Percentiles rank a stretch among this genome's conserved stretches.
phyloP scores from a whole-genome alignment of 108 stramenopile species.

The Nitzschia palea region DNA sequence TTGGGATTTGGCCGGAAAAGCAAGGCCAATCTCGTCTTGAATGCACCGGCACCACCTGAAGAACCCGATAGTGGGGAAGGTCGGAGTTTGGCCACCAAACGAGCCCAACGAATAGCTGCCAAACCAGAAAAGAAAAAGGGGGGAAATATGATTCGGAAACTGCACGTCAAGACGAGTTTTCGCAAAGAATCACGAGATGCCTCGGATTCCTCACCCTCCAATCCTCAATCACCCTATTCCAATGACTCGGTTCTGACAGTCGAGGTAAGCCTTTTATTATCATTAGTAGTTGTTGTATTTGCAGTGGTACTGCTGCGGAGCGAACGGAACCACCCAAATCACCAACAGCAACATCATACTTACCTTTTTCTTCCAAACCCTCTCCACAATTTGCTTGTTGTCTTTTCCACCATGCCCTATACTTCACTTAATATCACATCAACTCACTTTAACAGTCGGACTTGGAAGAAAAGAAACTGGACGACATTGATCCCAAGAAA shows the following conservation, averaged over 20 bases:
- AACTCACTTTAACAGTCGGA: no score
- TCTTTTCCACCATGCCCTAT: no score
- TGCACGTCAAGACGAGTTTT: slow-evolving; percentile 2
- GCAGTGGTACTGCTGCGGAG: no score
- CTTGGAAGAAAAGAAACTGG: slow-evolving; percentile 14
- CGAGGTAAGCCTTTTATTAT: slow-evolving; percentile 35
- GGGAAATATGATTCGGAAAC: neutral
- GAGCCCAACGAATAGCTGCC: neutral
- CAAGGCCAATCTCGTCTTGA: neutral
- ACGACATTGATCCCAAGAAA: slow-evolving; percentile 20
- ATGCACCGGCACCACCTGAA: neutral
- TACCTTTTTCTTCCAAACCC: no score
- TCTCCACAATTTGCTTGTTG: no score
- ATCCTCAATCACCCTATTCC: slow-evolving; percentile 25
- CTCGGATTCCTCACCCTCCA: slow-evolving; percentile 10
- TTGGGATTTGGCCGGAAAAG: slow-evolving; percentile 3
- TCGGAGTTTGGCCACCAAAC: neutral
- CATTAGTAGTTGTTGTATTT: no score
- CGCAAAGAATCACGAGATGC: slow-evolving; percentile 14
- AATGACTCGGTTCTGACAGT: slow-evolving; percentile 16
- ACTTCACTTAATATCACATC: no score
- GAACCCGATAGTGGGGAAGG: slow-evolving; percentile 12
- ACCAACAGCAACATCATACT: no score
- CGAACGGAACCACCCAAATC: no score
- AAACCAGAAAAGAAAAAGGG: neutral